Base-by-base conservation (phyloP, 2,329 filamentous ascomycete genomes). In the Monosporascus sp. region DNA sequence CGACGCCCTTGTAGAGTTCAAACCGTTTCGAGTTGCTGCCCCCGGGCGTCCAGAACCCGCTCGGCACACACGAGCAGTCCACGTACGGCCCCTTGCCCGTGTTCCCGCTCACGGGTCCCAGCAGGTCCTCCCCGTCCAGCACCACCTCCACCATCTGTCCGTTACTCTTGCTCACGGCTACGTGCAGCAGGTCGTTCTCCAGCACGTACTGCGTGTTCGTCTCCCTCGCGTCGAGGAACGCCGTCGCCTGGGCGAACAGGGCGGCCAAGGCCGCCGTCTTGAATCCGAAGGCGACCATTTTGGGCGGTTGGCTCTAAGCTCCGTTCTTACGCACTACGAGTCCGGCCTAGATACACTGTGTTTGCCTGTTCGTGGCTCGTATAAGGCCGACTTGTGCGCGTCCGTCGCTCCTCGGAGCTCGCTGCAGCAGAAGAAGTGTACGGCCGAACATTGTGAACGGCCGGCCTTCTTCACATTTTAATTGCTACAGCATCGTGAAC, bases 61-160 rank as follows among this genome's bases (percentile, higher is more conserved):
- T 74, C 0, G 81, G 81, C 0, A 75, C 79, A 63, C 63, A 86
- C 62, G 84, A 83, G 64, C 83, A 86, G 63, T 86, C 83, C 2
- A 85, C 76, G 61, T 85, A 85, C 0, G 81, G 80, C 0, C 81
- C 81, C 27, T 59, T 61, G 19, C 82, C 82, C 2, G 66, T 72
- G 22, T 66, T 69, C 7, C 73, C 74, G 9, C 66, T 68, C 9
- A 63, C 52, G 1, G 70, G 67, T 3, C 81, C 80, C 1, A 85
- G 71, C 1, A 85, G 71, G 57, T 84, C 77, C 43, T 70, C 61
- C n/a, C 63, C 63, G 17, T 73, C 71, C 17, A 73, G 66, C 0
- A 61, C 60, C 27, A 73, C 62, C 49, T 68, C 63, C 14, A 65
- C 61, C 43, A 74, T 63, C 38, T 66, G 64, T 14, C 71, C 72